phyloP scores from a whole-genome alignment of 805 yeast species.

The Priceomyces haplophilus region DNA sequence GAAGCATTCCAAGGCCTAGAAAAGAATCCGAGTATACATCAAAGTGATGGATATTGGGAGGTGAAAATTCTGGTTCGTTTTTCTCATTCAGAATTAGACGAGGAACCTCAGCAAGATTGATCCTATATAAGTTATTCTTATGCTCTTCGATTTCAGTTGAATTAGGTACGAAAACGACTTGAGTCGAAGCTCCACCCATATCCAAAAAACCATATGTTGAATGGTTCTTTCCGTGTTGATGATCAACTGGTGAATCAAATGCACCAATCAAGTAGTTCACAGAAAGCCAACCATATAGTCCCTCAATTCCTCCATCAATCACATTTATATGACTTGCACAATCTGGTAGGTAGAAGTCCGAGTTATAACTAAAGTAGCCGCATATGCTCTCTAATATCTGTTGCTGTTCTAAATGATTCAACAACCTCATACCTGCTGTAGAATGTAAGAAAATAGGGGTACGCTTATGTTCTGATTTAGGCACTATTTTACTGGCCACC shows the following conservation, averaged over 20 bases:
- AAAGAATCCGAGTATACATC: conserved; percentile 54
- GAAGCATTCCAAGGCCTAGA: conserved; percentile 59
- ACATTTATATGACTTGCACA: conserved; percentile 58
- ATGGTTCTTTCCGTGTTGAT: conserved; percentile 42
- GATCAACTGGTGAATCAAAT: conserved; percentile 34
- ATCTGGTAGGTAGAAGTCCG: conserved; percentile 57
- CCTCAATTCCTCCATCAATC: conserved; percentile 65
- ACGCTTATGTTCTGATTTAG: conserved; percentile 54
- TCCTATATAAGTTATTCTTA: conserved; percentile 42
- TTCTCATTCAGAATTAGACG: conserved; percentile 9
- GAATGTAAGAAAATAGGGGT: conserved; percentile 71
- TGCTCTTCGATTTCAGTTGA: conserved; percentile 43
- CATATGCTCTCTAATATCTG: conserved; percentile 49
- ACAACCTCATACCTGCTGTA: conserved; percentile 64
- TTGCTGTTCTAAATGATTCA: conserved; percentile 51
- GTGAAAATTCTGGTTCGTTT: conserved; percentile 7
- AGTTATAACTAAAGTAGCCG: conserved; percentile 42
- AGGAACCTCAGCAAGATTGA: conserved; percentile 41
- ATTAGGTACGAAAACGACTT: conserved; percentile 62
- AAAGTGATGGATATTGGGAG: conserved; percentile 27
- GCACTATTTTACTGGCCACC: conserved; percentile 50
- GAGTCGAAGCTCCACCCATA: conserved; percentile 67
- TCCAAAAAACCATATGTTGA: conserved; percentile 56
- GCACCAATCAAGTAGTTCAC: conserved; percentile 54
- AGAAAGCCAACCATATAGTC: conserved; percentile 65